phyloP scores from a whole-genome alignment of 2,329 filamentous ascomycete genomes.

The Penicillium paneum region DNA sequence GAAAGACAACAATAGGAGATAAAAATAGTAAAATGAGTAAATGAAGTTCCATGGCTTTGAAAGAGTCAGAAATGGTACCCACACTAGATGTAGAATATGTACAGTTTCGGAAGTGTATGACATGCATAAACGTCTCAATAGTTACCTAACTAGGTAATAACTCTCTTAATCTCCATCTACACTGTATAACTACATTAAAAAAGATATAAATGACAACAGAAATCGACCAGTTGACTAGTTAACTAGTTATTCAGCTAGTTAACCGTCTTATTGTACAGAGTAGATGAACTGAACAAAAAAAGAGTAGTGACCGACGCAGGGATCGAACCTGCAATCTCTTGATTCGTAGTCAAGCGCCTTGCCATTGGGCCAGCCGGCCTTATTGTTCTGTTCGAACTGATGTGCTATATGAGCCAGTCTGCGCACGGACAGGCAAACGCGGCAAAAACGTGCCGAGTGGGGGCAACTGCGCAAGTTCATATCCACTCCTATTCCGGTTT shows the following conservation, averaged over 20 bases:
- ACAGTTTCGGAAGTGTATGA: no score
- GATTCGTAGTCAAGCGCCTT: conserved; percentile 54
- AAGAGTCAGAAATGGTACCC: neutral
- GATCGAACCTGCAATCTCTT: conserved; percentile 52
- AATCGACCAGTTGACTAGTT: no score
- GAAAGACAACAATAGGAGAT: neutral
- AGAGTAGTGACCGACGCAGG: conserved; percentile 38
- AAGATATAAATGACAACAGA: no score
- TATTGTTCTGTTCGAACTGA: rapidly evolving
- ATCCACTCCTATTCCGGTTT: conserved; percentile 8
- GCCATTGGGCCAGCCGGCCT: conserved; percentile 47
- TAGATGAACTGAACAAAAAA: no score
- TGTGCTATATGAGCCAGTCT: neutral
- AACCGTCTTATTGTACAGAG: no score
- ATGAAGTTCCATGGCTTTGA: neutral
- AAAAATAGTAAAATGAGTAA: neutral
- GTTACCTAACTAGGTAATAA: no score
- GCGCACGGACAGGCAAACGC: neutral
- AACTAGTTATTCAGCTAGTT: no score
- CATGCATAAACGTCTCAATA: neutral
- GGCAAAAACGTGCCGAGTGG: conserved; percentile 27
- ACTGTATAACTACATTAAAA: no score
- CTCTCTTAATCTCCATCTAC: no score
- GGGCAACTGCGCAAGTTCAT: neutral
- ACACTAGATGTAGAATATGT: neutral